Conservation (phyloP, 169 alveolate species). For the Plasmodium sp. region DNA sequence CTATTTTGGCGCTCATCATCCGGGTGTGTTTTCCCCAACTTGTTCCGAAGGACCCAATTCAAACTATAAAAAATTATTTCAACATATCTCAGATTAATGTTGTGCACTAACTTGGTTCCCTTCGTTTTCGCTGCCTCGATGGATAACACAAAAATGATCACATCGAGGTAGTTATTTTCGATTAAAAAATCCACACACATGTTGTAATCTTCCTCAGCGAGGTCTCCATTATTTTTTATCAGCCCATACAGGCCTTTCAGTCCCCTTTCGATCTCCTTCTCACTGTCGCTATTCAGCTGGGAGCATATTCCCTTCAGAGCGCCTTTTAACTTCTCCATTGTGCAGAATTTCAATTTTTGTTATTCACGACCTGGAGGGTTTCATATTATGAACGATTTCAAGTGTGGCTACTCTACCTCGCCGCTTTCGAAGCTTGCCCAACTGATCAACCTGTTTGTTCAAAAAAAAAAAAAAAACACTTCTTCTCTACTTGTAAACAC, state of each 20-base stretch:
- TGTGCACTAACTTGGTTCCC: not conserved
- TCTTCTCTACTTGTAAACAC: not conserved
- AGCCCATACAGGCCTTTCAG: slow-evolving; percentile 18
- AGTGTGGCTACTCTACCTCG: not conserved
- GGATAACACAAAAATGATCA: slow-evolving; percentile 9
- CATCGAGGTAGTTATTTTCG: slow-evolving; percentile 38
- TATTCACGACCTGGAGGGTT: not conserved
- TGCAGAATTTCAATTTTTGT: not conserved
- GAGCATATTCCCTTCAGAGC: slow-evolving; percentile 29
- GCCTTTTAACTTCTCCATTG: not conserved
- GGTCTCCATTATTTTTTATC: not conserved
- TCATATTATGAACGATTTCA: not conserved
- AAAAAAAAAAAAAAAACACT: not conserved
- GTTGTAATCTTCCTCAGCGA: slow-evolving; percentile 9
- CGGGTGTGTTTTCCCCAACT: not conserved
- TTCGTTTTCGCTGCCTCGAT: slow-evolving; percentile 1
- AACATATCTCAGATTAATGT: slow-evolving; percentile 15
- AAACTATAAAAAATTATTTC: slow-evolving; percentile 61
- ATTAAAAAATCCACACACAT: slow-evolving; percentile 6
- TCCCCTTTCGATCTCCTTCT: slow-evolving; percentile 11
- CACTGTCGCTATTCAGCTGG: slow-evolving; percentile 19
- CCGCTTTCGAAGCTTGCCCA: not conserved
- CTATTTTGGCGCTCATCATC: not conserved
- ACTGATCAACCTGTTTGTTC: not conserved
- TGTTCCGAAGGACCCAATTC: slow-evolving; percentile 37